Evolutionary conservation across 2,329 filamentous ascomycete genomes (phyloP).

Genomic region (Aplosporella prunicola): DNA sequence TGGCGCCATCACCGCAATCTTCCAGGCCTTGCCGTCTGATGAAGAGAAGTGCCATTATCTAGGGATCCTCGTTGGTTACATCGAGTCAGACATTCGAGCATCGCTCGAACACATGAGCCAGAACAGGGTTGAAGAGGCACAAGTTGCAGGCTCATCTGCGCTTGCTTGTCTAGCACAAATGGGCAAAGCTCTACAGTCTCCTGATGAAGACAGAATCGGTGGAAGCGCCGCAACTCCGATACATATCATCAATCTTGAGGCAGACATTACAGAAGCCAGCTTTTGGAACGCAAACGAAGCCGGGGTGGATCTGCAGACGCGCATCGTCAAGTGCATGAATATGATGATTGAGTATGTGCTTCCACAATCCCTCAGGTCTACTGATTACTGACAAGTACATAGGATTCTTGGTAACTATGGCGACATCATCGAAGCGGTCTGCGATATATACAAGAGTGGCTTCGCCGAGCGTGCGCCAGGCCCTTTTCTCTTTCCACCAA

Average conservation of each 20-base stretch:
- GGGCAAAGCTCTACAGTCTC: slow-evolving; percentile 62
- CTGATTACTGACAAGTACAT: neutral
- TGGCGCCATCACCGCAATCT: slow-evolving; percentile 63
- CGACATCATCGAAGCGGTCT: slow-evolving; percentile 64
- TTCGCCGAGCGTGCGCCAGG: slow-evolving; percentile 67
- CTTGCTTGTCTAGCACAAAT: slow-evolving; percentile 61
- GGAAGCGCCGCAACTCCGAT: neutral
- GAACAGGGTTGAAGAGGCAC: slow-evolving; percentile 26
- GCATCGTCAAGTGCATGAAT: slow-evolving; percentile 43
- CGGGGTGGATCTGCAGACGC: slow-evolving; percentile 35
- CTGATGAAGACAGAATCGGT: slow-evolving; percentile 41
- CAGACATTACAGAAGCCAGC: slow-evolving; percentile 28
- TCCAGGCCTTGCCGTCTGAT: slow-evolving; percentile 59
- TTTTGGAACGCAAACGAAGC: slow-evolving; percentile 45
- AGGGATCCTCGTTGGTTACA: slow-evolving; percentile 49
- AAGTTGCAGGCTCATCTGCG: slow-evolving; percentile 41
- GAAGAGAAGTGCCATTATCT: slow-evolving; percentile 46
- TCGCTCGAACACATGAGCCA: slow-evolving; percentile 11
- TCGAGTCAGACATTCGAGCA: slow-evolving; percentile 38
- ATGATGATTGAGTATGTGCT: slow-evolving; percentile 32
- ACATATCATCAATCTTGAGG: slow-evolving; percentile 55
- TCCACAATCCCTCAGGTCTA: neutral
- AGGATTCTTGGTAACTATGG: slow-evolving; percentile 47
- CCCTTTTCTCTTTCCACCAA: slow-evolving; percentile 64
- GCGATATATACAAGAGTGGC: slow-evolving; percentile 60